These are phyloP conservation scores for Artemisia annua DNA, from an alignment of 129 eudicot genomes.

Conservation along the genomic window DNA sequence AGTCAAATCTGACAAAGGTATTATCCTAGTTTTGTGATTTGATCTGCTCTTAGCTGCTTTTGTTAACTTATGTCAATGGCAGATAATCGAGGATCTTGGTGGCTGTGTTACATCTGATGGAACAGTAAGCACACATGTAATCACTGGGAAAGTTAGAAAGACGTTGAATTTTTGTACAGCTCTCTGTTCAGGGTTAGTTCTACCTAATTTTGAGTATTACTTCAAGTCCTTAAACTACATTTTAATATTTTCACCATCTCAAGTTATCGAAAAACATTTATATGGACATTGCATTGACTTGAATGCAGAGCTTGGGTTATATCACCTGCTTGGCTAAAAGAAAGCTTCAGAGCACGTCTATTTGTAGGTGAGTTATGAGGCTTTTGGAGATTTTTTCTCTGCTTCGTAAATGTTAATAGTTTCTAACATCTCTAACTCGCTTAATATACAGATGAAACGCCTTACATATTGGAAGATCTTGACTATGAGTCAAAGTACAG, in stretches of 20 bases:
- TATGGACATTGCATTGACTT: not conserved
- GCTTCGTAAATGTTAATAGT: not conserved
- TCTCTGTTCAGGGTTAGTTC: slow-evolving; percentile 89
- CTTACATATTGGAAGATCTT: slow-evolving; percentile 65
- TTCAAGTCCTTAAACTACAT: not conserved
- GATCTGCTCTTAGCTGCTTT: slow-evolving; percentile 7
- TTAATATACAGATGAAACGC: slow-evolving; percentile 62
- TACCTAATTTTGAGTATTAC: not conserved
- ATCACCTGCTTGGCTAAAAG: slow-evolving; percentile 86
- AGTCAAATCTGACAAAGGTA: slow-evolving; percentile 71
- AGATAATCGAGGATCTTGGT: slow-evolving; percentile 83
- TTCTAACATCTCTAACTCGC: not conserved
- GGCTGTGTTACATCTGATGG: slow-evolving; percentile 78
- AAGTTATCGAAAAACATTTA: not conserved
- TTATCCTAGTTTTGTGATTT: slow-evolving; percentile 14
- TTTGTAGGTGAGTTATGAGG: slow-evolving; percentile 62
- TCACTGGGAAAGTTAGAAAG: slow-evolving; percentile 83
- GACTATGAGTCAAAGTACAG: slow-evolving; percentile 63
- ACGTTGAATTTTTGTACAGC: slow-evolving; percentile 90
- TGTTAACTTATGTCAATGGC: slow-evolving; percentile 14
- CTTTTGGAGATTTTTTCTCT: not conserved
- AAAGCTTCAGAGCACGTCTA: slow-evolving; percentile 66
- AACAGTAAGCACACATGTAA: slow-evolving; percentile 68
- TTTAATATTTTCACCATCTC: not conserved
- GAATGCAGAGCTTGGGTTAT: slow-evolving; percentile 78